phyloP scores from a whole-genome alignment of 2,329 filamentous ascomycete species.

The Colletotrichum caudatum region DNA sequence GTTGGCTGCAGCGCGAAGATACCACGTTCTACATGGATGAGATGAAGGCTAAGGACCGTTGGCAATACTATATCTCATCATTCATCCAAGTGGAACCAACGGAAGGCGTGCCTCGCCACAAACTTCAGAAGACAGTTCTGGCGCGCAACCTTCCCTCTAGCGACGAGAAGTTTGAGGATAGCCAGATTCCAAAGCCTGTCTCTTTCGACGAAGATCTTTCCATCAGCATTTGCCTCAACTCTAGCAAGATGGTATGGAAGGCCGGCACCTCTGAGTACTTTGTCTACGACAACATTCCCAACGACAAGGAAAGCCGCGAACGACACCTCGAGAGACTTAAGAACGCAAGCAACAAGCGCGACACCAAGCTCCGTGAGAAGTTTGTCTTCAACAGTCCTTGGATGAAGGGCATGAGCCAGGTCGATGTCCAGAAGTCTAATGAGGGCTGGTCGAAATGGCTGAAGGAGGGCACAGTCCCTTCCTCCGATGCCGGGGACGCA shows the following conservation, averaged over 20 bases:
- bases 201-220: constrained; percentile 76
- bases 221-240: constrained; percentile 81
- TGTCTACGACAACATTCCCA: constrained; percentile 76
- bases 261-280: constrained; percentile 78
- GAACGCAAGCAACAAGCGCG: constrained; percentile 69
- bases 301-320: constrained; percentile 73
- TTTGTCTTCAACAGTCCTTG: constrained; percentile 85
- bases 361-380: constrained; percentile 80
- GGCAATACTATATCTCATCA: constrained; percentile 96
- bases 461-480: constrained; percentile 60
- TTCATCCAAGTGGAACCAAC: constrained; percentile 91
- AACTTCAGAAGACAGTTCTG: constrained; percentile 76
- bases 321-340: constrained; percentile 62
- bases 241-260: constrained; percentile 83
- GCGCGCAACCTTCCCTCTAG: constrained; percentile 75
- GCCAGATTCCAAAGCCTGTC: constrained; percentile 70
- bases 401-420: constrained; percentile 82
- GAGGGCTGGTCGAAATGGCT: constrained; percentile 69
- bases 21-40: constrained; percentile 90
- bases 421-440: constrained; percentile 80
- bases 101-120: constrained; percentile 76
- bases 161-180: constrained; percentile 73
- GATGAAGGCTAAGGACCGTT: constrained; percentile 83
- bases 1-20: constrained; percentile 76
- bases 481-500: constrained; percentile 47